Evolutionary conservation across 345 rosid genomes (phyloP), one percentile per base, ranked within the genome.

Genomic region (Turritis glabra): DNA sequence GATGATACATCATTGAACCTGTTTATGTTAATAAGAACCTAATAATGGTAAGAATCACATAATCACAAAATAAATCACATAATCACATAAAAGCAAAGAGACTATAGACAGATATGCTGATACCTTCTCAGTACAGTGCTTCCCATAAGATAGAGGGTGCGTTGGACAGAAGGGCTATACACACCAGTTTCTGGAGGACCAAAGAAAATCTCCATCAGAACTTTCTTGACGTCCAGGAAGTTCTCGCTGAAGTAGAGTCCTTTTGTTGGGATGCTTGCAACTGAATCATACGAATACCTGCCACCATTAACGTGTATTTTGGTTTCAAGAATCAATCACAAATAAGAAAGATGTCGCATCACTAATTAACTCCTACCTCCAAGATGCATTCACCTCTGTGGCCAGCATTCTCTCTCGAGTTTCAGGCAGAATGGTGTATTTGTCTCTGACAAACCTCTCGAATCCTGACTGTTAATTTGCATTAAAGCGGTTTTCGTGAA

Each of bases 151-250:
- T 84, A 91, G 33, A 94, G 93, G 44, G 97, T 90, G 79, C 90
- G 84, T 77, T 94, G 98, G n/a, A 91, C 97, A n/a, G 97, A 94
- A 56, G 97, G 84, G 61, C 97, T 91, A 78, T 94, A 94, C 23
- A 91, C 88, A 74, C 97, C 98, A 77, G 72, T 89, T 79, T 82
- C 85, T 3, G 97, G 86, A 55, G 85, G 86, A 64, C 98, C 98
- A 71, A 88, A 88, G 87, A 94, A 91, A 40, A 93, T 84, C 13
- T 76, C 85, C 77, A 79, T 61, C 79, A 91, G 29, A 69, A 76
- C 84, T 27, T 82, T 81, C 79, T 90, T 91, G 65, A 84, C 92
- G 21, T 83, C 88, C 72, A 67, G 40, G 69, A 84, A 90, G 74
- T 82, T 82, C 73, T 90, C 90, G 12, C 43, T 80, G 60, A 94